Percentiles rank a stretch among this genome's conserved stretches.
phyloP scores from a whole-genome alignment of 2,329 filamentous ascomycete species.

The Monosporascus cannonballus region DNA sequence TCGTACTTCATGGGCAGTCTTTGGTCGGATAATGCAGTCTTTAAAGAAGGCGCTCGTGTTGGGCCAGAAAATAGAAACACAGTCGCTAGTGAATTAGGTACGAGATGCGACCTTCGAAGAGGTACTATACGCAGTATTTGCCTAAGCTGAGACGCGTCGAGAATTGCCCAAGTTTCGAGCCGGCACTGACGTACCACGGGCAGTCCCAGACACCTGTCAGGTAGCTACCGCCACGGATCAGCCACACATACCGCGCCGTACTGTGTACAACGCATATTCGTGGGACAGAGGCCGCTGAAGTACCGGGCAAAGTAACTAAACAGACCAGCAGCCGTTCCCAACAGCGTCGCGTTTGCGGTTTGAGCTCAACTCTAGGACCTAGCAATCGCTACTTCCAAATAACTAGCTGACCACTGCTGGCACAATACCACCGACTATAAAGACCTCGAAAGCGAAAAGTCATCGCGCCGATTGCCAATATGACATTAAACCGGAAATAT shows the following conservation, averaged over 20 bases:
- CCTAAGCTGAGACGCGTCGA: not conserved
- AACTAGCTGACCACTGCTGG: conserved; percentile 1
- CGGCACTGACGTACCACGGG: not conserved
- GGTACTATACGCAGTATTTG: not conserved
- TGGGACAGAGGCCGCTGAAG: too few relatives aligned
- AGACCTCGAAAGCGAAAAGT: not conserved
- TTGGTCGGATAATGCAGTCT: too few relatives aligned
- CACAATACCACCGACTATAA: not conserved
- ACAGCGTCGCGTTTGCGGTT: too few relatives aligned
- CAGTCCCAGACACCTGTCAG: too few relatives aligned
- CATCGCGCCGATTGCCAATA: conserved; percentile 26
- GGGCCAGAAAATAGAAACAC: too few relatives aligned
- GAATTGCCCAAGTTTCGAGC: not conserved
- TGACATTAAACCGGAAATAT: conserved; percentile 78
- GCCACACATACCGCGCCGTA: not conserved
- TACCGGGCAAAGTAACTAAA: too few relatives aligned
- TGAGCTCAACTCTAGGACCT: not conserved
- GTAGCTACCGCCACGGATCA: not conserved
- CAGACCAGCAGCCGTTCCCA: too few relatives aligned
- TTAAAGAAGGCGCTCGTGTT: too few relatives aligned
- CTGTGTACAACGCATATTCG: too few relatives aligned
- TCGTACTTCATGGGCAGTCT: too few relatives aligned
- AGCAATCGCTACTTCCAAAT: not conserved
- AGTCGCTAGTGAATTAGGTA: too few relatives aligned
- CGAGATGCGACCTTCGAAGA: too few relatives aligned